These are phyloP conservation scores for Phyllosticta citrichinensis DNA, from an alignment of 2,329 filamentous ascomycete genomes.

Conservation along the genomic window DNA sequence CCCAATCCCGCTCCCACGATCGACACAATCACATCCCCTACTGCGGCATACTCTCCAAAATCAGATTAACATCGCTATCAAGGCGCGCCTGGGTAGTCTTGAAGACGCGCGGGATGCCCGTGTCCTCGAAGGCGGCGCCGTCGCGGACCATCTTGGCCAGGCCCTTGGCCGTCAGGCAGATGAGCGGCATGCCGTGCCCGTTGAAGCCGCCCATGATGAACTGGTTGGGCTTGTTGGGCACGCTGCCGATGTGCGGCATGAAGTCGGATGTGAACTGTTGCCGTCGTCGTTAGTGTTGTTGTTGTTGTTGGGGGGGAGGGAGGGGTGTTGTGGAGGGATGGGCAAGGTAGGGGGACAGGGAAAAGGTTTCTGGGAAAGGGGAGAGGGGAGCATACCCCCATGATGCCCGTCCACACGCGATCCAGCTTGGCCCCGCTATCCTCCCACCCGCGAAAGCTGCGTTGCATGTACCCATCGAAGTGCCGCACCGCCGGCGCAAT, in stretches of 20 bases:
- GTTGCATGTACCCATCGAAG: constrained; percentile 41
- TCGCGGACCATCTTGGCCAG: constrained; percentile 32
- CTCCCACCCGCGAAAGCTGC: constrained; percentile 41
- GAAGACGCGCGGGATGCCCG: constrained; percentile 30
- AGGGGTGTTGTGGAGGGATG: background rate
- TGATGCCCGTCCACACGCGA: constrained; percentile 35
- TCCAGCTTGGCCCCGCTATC: constrained; percentile 28
- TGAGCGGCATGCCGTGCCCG: constrained; percentile 43
- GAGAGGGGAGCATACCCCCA: constrained; percentile 20
- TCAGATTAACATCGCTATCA: constrained; percentile 1
- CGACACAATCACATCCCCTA: background rate
- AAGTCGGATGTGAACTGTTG: constrained; percentile 29
- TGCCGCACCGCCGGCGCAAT: constrained; percentile 29
- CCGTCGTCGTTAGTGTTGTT: background rate
- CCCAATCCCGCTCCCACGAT: too few relatives aligned
- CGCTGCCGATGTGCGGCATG: constrained; percentile 34
- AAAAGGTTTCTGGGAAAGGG: background rate
- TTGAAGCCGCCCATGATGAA: constrained; percentile 42
- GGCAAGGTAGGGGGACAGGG: background rate
- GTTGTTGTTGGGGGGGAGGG: too few relatives aligned
- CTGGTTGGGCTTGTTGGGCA: constrained; percentile 32
- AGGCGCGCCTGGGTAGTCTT: constrained; percentile 24
- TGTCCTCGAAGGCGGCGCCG: constrained; percentile 22
- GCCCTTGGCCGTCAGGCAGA: constrained; percentile 33
- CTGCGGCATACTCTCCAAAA: constrained; percentile 5